Percentiles rank a stretch among this genome's conserved stretches.
phyloP scores from a whole-genome alignment of 768 basidiomycete genomes.

The Mycena indigotica region DNA sequence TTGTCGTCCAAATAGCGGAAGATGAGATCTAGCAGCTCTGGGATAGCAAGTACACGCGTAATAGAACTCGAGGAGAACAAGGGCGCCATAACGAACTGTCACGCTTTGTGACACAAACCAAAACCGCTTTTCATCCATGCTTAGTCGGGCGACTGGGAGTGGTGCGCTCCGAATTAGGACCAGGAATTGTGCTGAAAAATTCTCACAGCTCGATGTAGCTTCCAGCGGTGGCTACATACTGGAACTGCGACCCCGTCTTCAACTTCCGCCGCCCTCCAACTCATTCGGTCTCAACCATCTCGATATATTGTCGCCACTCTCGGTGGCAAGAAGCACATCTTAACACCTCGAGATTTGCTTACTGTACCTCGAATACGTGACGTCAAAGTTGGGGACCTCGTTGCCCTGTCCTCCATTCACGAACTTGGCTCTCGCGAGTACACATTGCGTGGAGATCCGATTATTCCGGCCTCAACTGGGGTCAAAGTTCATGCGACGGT shows the following conservation, averaged over 20 bases:
- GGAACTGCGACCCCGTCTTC: constrained; percentile 33
- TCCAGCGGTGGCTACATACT: constrained; percentile 25
- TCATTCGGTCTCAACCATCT: constrained; percentile 88
- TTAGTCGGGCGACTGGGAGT: constrained; percentile 9
- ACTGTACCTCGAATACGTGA: constrained; percentile 91
- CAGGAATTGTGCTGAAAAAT: background rate
- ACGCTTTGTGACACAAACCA: no score
- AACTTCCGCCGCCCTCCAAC: constrained; percentile 66
- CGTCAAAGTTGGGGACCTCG: constrained; percentile 81
- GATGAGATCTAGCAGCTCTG: constrained; percentile 62
- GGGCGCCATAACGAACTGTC: no score
- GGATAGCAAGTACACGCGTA: constrained; percentile 45
- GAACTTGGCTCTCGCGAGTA: constrained; percentile 96
- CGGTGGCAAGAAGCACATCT: constrained; percentile 84
- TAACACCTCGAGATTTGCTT: constrained; percentile 88
- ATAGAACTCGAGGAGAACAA: background rate
- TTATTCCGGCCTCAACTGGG: constrained; percentile 58
- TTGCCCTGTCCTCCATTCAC: constrained; percentile 82
- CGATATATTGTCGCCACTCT: constrained; percentile 91
- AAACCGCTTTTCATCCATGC: constrained; percentile 8
- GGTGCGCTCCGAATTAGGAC: background rate
- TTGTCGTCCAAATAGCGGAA: constrained; percentile 47
- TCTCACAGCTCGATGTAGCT: constrained; percentile 17
- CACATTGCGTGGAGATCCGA: constrained; percentile 80
- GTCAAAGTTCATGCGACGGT: constrained; percentile 87